Percentiles rank a stretch among this genome's conserved stretches.
phyloP scores from a whole-genome alignment of 352 stramenopile genomes.

The Halophytophthora batemanensis region DNA sequence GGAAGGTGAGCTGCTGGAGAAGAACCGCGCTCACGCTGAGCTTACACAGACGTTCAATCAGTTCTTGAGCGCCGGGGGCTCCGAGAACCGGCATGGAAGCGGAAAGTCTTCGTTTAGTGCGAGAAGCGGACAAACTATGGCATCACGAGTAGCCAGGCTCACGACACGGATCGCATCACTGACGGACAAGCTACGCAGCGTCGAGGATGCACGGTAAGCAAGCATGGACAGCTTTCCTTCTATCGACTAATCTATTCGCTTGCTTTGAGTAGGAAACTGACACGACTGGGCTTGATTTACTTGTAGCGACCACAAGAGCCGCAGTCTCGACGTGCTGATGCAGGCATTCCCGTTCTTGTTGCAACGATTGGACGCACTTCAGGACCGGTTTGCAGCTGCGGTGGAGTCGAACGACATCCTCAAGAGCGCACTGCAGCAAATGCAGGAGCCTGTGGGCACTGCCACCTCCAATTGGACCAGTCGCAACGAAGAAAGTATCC shows the following conservation, averaged over 20 bases:
- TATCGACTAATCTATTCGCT: too few relatives aligned
- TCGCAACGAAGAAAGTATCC: too few relatives aligned
- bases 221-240: neutral
- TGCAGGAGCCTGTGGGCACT: conserved; percentile 12
- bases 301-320: conserved; percentile 42
- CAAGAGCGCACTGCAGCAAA: conserved; percentile 42
- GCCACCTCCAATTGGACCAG: too few relatives aligned
- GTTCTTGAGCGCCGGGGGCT: conserved; percentile 6
- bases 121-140: conserved; percentile 5
- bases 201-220: conserved; percentile 39
- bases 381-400: conserved; percentile 41
- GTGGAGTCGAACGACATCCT: conserved; percentile 56
- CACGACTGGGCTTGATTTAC: neutral
- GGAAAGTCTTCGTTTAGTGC: conserved; percentile 3
- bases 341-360: conserved; percentile 37
- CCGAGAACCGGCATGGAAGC: conserved; percentile 6
- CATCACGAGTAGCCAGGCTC: conserved; percentile 8
- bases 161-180: conserved; percentile 24
- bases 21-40: conserved; percentile 26
- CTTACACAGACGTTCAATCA: conserved; percentile 36
- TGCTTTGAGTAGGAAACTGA: conserved; percentile 1
- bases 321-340: conserved; percentile 42
- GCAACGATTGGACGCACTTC: conserved; percentile 41
- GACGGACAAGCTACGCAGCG: conserved; percentile 30
- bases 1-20: conserved; percentile 38